These are phyloP conservation scores for Lycium barbarum DNA, from an alignment of 257 asterid species.

Conservation along the genomic window DNA sequence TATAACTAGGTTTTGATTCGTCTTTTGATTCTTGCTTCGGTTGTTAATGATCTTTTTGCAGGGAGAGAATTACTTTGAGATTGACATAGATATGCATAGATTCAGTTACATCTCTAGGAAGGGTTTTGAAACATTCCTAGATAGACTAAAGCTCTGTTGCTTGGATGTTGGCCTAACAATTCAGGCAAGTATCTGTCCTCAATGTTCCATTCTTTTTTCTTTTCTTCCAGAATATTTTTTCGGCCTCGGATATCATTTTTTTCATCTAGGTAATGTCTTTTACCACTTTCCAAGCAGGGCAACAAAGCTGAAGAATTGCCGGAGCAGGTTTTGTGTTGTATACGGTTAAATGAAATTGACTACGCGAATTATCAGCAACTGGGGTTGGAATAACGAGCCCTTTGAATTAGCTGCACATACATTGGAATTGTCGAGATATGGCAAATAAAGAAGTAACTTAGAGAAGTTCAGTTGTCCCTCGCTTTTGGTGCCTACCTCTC, in stretches of 20 bases:
- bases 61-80: constrained; percentile 91
- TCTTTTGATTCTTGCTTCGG: not conserved
- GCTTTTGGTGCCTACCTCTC: constrained; percentile 10
- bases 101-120: constrained; percentile 89
- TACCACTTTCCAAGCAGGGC: constrained; percentile 60
- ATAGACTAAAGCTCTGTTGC: constrained; percentile 76
- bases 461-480: constrained; percentile 19
- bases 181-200: constrained; percentile 63
- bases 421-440: constrained; percentile 34
- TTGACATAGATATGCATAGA: constrained; percentile 96
- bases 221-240: not conserved
- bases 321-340: constrained; percentile 88
- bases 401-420: constrained; percentile 45
- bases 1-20: constrained; percentile 19
- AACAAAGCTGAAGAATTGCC: constrained; percentile 95
- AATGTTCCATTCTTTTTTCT: not conserved
- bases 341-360: constrained; percentile 85
- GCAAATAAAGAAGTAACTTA: constrained; percentile 23
- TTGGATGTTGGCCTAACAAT: constrained; percentile 94
- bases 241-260: not conserved
- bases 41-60: constrained; percentile 39
- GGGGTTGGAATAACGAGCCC: constrained; percentile 49
- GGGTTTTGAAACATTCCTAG: constrained; percentile 80
- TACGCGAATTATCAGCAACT: constrained; percentile 79
- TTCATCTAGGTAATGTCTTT: constrained; percentile 26